Evolutionary conservation across 2,329 filamentous ascomycete species (phyloP).

Genomic region (Diaporthe sp.): DNA sequence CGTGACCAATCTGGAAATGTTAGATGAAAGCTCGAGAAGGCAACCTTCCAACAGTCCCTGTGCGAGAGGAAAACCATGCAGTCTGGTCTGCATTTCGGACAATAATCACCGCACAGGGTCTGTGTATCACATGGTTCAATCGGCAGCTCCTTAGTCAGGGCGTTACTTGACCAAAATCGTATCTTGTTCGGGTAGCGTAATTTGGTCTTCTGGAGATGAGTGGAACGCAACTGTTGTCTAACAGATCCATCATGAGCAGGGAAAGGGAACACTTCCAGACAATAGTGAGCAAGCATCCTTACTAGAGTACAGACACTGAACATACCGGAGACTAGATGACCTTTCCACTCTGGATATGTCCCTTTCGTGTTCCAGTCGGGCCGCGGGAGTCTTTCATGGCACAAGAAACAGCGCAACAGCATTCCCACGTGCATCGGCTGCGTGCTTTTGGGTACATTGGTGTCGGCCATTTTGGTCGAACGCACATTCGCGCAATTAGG

Average conservation of each 20-base stretch:
- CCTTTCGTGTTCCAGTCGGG: neutral
- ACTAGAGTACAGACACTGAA: neutral
- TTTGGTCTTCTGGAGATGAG: neutral
- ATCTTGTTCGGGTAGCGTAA: no score
- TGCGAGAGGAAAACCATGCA: neutral
- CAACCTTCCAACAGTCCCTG: slow-evolving; percentile 1
- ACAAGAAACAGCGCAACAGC: neutral
- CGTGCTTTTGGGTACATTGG: neutral
- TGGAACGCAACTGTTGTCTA: neutral
- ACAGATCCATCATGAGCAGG: neutral
- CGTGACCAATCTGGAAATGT: neutral
- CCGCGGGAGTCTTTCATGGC: neutral
- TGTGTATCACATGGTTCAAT: neutral
- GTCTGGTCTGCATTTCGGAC: neutral
- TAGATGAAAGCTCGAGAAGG: neutral
- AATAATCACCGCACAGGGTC: neutral
- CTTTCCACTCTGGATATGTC: neutral
- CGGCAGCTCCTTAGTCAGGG: neutral
- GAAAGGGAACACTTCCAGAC: neutral
- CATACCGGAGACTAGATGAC: neutral
- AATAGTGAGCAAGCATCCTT: neutral
- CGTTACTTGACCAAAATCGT: neutral
- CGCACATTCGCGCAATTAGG: neutral
- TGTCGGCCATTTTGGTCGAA: neutral
- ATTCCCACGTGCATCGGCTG: neutral